These are phyloP conservation scores for Xylogone sp. DNA, from an alignment of 2,329 filamentous ascomycete species.

Conservation along the genomic window DNA sequence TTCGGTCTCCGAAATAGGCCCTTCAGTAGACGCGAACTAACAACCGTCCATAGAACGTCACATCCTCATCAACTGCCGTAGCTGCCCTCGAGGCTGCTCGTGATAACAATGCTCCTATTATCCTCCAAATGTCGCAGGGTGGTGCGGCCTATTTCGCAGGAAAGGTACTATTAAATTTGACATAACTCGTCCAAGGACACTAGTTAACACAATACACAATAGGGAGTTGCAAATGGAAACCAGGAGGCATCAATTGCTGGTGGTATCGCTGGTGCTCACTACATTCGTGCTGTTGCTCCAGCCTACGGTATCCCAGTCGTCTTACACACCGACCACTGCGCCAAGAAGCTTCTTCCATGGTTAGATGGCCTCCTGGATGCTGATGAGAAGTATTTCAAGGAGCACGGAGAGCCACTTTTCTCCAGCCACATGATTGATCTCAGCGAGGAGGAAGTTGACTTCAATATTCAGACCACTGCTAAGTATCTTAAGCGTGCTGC, in stretches of 20 bases:
- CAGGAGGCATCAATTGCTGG: constrained; percentile 88
- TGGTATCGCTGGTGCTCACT: constrained; percentile 85
- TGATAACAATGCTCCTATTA: constrained; percentile 85
- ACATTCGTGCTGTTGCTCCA: constrained; percentile 84
- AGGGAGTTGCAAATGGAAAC: constrained; percentile 75
- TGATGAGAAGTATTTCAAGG: constrained; percentile 94
- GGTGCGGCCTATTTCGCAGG: constrained; percentile 91
- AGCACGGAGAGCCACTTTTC: constrained; percentile 88
- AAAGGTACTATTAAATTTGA: constrained; percentile 52
- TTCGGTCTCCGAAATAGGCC: background rate
- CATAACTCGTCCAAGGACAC: background rate
- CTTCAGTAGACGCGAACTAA: background rate
- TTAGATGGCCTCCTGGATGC: constrained; percentile 92
- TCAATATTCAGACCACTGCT: constrained; percentile 89
- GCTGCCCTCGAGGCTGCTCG: constrained; percentile 90
- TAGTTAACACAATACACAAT: constrained; percentile 10
- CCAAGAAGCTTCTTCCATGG: constrained; percentile 99
- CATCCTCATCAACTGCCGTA: constrained; percentile 83
- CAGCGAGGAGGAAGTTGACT: constrained; percentile 84
- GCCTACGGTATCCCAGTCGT: constrained; percentile 86
- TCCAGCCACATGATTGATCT: constrained; percentile 98
- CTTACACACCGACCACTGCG: constrained; percentile 97
- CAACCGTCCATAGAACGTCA: constrained; percentile 65
- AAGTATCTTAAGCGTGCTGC: constrained; percentile 91
- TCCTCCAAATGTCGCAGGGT: constrained; percentile 91